A percentile compares a stretch with the other conserved stretches of the same genome.
Evolutionary conservation across 768 basidiomycete genomes (phyloP).

Genomic region (Mycena belliarum): DNA sequence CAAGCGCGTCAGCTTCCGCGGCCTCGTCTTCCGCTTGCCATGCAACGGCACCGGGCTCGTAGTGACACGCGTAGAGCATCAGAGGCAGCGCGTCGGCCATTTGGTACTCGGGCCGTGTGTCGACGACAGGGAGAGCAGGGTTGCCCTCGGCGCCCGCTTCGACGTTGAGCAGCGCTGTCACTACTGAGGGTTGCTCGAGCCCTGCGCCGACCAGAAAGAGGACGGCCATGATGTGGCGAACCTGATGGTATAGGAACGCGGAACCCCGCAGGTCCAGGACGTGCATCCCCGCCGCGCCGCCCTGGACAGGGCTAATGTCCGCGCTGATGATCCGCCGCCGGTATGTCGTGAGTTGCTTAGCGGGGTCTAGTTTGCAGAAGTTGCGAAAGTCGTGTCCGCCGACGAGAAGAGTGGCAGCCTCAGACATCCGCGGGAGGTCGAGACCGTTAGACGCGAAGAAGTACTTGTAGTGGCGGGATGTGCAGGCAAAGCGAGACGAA

Average conservation of each 20-base stretch:
- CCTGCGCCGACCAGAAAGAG: slow-evolving; percentile 86
- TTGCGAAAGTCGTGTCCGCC: slow-evolving; percentile 97
- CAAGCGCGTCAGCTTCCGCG: slow-evolving; percentile 14
- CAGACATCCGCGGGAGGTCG: slow-evolving; percentile 73
- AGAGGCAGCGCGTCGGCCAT: slow-evolving; percentile 94
- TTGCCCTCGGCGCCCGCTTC: slow-evolving; percentile 43
- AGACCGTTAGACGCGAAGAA: slow-evolving; percentile 78
- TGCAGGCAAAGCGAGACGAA: slow-evolving; percentile 88
- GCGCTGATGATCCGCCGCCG: slow-evolving; percentile 67
- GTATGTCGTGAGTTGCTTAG: slow-evolving; percentile 88
- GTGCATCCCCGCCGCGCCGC: slow-evolving; percentile 40
- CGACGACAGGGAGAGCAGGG: slow-evolving; percentile 46
- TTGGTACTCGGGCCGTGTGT: slow-evolving; percentile 83
- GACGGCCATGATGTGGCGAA: slow-evolving; percentile 90
- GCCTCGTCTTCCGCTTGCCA: slow-evolving; percentile 62
- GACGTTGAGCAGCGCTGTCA: slow-evolving; percentile 75
- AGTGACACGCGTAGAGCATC: slow-evolving; percentile 89
- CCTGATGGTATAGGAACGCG: slow-evolving; percentile 95
- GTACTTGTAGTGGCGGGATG: slow-evolving; percentile 93
- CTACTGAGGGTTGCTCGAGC: slow-evolving; percentile 70
- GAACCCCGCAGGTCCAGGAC: slow-evolving; percentile 85
- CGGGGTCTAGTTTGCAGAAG: slow-evolving; percentile 88
- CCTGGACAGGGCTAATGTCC: slow-evolving; percentile 52
- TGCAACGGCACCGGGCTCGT: slow-evolving; percentile 59
- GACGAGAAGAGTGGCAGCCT: slow-evolving; percentile 67